A percentile compares a stretch with the other conserved stretches of the same genome.
phyloP scores from a whole-genome alignment of 352 stramenopile species.

The Globisporangium cylindrosporum region DNA sequence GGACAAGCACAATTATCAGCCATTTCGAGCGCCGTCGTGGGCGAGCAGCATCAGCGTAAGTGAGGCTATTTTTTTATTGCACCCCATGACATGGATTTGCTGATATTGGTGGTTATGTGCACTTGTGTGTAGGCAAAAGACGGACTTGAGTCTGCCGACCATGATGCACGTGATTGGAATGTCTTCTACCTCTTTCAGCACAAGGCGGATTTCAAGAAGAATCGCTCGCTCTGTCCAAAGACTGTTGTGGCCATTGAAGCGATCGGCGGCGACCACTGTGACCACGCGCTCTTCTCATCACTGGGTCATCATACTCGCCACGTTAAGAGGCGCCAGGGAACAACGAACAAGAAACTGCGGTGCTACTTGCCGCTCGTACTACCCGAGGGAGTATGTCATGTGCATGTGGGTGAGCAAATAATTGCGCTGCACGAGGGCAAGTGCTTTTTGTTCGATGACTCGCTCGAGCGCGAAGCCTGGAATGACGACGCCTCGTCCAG shows the following conservation, averaged over 20 bases:
- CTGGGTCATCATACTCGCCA: neutral
- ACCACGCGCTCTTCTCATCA: neutral
- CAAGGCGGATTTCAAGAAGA: neutral
- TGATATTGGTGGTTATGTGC: neutral
- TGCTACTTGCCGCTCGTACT: neutral
- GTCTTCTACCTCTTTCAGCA: neutral
- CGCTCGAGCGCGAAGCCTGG: neutral
- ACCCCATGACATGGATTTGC: neutral
- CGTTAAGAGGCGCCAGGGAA: neutral
- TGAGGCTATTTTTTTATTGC: neutral
- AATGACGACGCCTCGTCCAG: neutral
- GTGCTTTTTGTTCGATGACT: neutral
- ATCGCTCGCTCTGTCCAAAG: neutral
- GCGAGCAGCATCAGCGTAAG: neutral
- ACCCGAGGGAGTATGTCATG: neutral
- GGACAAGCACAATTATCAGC: neutral
- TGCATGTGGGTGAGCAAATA: neutral
- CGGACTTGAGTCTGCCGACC: neutral
- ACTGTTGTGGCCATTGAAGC: neutral
- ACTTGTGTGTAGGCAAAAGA: neutral
- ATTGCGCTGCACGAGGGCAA: neutral
- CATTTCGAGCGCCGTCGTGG: neutral
- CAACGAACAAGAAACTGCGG: neutral
- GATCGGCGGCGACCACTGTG: neutral
- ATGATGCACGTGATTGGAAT: neutral